Percentiles rank a stretch among this genome's conserved stretches.
phyloP scores from a whole-genome alignment of 371 early-diverging fungal species.

The Capniomyces stellatus region DNA sequence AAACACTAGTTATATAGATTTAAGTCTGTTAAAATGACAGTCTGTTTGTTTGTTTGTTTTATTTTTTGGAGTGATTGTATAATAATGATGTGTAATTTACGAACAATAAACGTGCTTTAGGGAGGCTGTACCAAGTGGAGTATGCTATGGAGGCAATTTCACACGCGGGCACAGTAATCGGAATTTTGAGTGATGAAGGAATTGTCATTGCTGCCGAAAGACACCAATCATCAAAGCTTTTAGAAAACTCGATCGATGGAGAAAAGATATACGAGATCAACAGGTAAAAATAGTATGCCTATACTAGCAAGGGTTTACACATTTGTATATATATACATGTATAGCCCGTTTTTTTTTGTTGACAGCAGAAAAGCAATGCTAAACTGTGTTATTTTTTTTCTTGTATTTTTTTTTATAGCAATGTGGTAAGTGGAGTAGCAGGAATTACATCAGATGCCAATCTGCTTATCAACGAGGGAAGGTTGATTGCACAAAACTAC shows the following conservation, averaged over 20 bases:
- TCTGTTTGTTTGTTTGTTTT: neutral
- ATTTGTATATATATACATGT: constrained; percentile 12
- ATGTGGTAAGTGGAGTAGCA: constrained; percentile 91
- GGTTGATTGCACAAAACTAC: constrained; percentile 81
- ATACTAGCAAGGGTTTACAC: constrained; percentile 6
- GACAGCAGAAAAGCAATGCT: neutral
- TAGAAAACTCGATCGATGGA: constrained; percentile 62
- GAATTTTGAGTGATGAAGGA: constrained; percentile 85
- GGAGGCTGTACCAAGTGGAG: constrained; percentile 97
- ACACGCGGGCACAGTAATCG: constrained; percentile 92
- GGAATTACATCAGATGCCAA: constrained; percentile 97
- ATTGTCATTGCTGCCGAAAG: constrained; percentile 95
- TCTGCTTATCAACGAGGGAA: constrained; percentile 79
- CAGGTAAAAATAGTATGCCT: constrained; percentile 35
- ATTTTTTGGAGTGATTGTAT: neutral
- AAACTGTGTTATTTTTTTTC: neutral
- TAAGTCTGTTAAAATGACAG: neutral
- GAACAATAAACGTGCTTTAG: constrained; percentile 32
- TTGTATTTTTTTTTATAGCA: constrained; percentile 19
- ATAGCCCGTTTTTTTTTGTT: too few relatives aligned
- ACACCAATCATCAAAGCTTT: constrained; percentile 78
- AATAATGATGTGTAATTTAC: neutral
- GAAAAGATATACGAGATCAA: constrained; percentile 95
- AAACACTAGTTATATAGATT: too few relatives aligned
- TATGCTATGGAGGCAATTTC: constrained; percentile 99